A percentile compares a stretch with the other conserved stretches of the same genome.
These are phyloP conservation scores for Colletotrichum agaves DNA, from an alignment of 2,329 filamentous ascomycete genomes.

Conservation along the genomic window DNA sequence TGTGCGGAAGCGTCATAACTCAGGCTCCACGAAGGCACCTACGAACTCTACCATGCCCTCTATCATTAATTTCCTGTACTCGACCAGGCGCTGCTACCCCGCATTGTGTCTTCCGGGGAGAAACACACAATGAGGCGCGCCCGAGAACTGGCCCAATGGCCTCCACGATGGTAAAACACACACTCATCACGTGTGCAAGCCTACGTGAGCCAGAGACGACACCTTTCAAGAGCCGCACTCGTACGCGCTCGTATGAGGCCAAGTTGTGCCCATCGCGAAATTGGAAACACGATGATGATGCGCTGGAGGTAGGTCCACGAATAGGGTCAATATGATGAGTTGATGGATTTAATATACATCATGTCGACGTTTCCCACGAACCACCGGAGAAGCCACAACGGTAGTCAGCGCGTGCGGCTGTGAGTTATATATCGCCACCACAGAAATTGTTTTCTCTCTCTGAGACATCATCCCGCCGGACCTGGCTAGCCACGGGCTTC, in stretches of 20 bases:
- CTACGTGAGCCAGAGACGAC: not conserved
- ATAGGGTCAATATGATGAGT: no score
- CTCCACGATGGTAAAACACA: slow-evolving; percentile 4
- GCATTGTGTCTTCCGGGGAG: not conserved
- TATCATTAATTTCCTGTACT: not conserved
- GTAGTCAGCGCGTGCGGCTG: not conserved
- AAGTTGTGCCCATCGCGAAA: not conserved
- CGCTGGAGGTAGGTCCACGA: not conserved
- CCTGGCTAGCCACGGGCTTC: not conserved
- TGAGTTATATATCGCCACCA: slow-evolving; percentile 4
- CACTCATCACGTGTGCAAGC: slow-evolving; percentile 6
- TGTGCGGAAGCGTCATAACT: no score
- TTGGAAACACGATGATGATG: not conserved
- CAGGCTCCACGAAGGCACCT: no score
- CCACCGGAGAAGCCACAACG: not conserved
- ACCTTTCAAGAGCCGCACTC: not conserved
- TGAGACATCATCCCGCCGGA: not conserved
- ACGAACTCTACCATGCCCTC: not conserved
- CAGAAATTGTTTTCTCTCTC: not conserved
- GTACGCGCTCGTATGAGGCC: not conserved
- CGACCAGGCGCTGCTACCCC: not conserved
- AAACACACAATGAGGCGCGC: not conserved
- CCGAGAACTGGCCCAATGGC: not conserved
- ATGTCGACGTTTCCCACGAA: not conserved
- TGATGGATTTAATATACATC: not conserved